These are phyloP conservation scores for Pseudozyma hubeiensis DNA, from an alignment of 1,284 basidiomycete genomes.

Conservation along the genomic window DNA sequence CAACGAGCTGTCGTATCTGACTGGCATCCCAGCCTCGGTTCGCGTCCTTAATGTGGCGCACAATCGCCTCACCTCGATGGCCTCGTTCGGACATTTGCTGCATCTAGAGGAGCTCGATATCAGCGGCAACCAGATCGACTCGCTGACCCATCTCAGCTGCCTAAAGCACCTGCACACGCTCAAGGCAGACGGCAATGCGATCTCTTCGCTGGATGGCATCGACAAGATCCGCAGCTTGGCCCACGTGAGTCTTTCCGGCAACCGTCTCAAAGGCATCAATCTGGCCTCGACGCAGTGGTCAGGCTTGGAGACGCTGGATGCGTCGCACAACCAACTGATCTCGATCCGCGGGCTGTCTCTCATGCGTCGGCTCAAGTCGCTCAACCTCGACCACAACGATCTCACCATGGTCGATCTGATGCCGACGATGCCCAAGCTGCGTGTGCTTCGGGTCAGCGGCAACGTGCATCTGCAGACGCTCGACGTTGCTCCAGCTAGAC, in stretches of 20 bases:
- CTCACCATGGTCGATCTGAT: constrained; percentile 73
- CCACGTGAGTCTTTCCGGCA: constrained; percentile 84
- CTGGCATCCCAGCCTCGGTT: constrained; percentile 58
- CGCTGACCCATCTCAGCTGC: constrained; percentile 47
- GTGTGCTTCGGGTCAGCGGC: constrained; percentile 85
- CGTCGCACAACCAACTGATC: constrained; percentile 80
- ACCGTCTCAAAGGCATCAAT: constrained; percentile 78
- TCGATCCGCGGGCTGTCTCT: constrained; percentile 41
- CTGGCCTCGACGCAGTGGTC: constrained; percentile 49
- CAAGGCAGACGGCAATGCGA: constrained; percentile 84
- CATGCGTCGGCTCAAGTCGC: constrained; percentile 75
- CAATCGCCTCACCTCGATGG: constrained; percentile 81
- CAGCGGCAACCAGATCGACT: constrained; percentile 88
- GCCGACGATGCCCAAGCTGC: constrained; percentile 66
- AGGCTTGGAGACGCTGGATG: constrained; percentile 80
- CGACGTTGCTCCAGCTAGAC: constrained; percentile 77
- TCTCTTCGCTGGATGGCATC: constrained; percentile 82
- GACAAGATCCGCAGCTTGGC: constrained; percentile 75
- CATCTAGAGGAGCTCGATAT: constrained; percentile 91
- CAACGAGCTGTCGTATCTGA: constrained; percentile 62
- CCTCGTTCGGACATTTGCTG: constrained; percentile 86
- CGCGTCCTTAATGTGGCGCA: constrained; percentile 48
- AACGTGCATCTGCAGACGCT: constrained; percentile 79
- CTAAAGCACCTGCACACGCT: constrained; percentile 82
- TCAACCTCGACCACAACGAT: constrained; percentile 84